phyloP scores from a whole-genome alignment of 495 filamentous ascomycete genomes.

The Penicillium desertorum region DNA sequence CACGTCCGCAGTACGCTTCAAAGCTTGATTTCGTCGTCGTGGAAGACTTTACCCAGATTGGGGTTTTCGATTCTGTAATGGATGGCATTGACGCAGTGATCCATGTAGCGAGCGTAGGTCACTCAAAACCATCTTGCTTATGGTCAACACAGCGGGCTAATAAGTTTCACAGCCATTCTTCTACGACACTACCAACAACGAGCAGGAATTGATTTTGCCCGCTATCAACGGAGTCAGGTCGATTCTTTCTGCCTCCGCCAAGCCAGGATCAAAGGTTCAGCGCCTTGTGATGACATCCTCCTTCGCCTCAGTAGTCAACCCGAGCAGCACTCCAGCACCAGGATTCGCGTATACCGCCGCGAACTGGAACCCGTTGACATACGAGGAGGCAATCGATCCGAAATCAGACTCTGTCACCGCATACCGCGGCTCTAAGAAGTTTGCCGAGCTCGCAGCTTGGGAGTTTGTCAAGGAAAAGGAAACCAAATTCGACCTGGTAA shows the following conservation, averaged over 20 bases:
- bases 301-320: conserved; percentile 65
- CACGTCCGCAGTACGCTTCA: conserved; percentile 31
- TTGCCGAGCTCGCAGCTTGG: conserved; percentile 56
- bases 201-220: conserved; percentile 69
- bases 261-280: conserved; percentile 59
- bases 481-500: conserved; percentile 65
- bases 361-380: conserved; percentile 75
- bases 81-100: conserved; percentile 40
- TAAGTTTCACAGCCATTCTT: conserved; percentile 20
- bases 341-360: conserved; percentile 58
- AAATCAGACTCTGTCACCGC: conserved; percentile 43
- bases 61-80: conserved; percentile 37
- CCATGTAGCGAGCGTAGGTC: conserved; percentile 42
- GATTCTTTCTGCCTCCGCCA: conserved; percentile 32
- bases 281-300: conserved; percentile 73
- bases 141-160: neutral
- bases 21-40: conserved; percentile 39
- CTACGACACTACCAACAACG: conserved; percentile 50
- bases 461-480: conserved; percentile 62
- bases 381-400: conserved; percentile 51
- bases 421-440: conserved; percentile 62
- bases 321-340: conserved; percentile 34
- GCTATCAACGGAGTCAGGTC: conserved; percentile 55
- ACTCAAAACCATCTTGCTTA: neutral
- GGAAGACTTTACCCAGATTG: conserved; percentile 36